Conservation (phyloP, 441 rosid genomes). For the Viola pubescens region DNA sequence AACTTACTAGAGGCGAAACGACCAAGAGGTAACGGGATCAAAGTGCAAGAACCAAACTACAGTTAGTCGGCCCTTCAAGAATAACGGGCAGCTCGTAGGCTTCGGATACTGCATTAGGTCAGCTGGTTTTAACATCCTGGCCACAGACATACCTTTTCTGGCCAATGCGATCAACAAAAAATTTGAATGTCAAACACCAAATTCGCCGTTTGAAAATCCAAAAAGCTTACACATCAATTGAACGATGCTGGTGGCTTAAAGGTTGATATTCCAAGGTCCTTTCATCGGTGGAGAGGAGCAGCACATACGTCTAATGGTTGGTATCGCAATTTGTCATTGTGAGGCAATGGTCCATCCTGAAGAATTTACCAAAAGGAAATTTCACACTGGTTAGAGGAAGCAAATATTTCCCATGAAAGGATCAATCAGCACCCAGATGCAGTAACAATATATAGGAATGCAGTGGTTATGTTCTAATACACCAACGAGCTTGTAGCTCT, state of each 20-base stretch:
- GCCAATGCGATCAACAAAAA: background rate
- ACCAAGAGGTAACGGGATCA: no score
- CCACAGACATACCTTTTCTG: no score
- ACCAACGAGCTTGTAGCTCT: no score
- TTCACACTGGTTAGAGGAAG: background rate
- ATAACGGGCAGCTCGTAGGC: no score
- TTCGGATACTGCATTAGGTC: no score
- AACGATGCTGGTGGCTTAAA: background rate
- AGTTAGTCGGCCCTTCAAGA: no score
- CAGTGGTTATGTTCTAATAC: no score
- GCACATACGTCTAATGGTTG: slow-evolving; percentile 69
- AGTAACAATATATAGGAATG: no score
- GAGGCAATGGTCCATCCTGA: slow-evolving; percentile 71
- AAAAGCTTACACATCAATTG: slow-evolving; percentile 1
- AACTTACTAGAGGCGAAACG: no score
- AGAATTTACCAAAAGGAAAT: slow-evolving; percentile 17
- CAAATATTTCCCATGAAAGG: background rate
- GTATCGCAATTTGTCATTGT: slow-evolving; percentile 53
- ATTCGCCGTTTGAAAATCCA: slow-evolving; percentile 1
- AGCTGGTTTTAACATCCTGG: no score
- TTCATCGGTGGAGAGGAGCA: slow-evolving; percentile 71
- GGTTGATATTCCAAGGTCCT: background rate
- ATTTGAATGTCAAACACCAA: background rate
- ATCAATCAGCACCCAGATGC: background rate
- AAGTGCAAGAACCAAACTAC: no score